Evolutionary conservation across 345 rosid genomes (phyloP).

Genomic region (Gossypium longicalyx): DNA sequence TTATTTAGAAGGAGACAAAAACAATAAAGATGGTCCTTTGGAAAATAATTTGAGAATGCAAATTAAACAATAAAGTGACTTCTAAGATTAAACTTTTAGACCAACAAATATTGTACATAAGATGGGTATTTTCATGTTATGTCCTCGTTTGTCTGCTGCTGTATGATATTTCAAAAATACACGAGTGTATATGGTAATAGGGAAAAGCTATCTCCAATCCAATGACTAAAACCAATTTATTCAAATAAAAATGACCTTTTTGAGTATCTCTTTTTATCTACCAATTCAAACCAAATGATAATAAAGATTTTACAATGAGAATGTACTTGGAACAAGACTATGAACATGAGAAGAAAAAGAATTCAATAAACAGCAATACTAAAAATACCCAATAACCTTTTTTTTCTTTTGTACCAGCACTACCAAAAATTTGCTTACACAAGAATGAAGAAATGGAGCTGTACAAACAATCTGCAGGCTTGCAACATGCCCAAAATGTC

Average conservation of each 20-base stretch:
- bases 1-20: not conserved
- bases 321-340: not conserved
- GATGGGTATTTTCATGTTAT: too few species aligned
- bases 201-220: too few species aligned
- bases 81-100: too few species aligned
- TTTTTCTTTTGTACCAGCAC: conserved; percentile 25
- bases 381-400: conserved; percentile 7
- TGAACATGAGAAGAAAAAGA: conserved; percentile 18
- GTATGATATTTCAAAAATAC: too few species aligned
- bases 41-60: not conserved
- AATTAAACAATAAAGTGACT: not conserved
- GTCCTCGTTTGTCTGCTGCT: too few species aligned
- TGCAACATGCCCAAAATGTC: conserved; percentile 27
- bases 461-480: conserved; percentile 57
- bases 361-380: conserved; percentile 15
- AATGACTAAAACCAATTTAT: not conserved
- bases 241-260: not conserved
- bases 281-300: conserved; percentile 19
- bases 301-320: conserved; percentile 17
- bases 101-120: too few species aligned
- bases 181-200: too few species aligned
- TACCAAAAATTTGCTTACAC: conserved; percentile 59
- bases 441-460: conserved; percentile 84
- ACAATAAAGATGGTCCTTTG: not conserved
- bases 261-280: conserved; percentile 4